Conservation (phyloP, 1,284 basidiomycete species). For the Ceraceosorus guamensis region DNA sequence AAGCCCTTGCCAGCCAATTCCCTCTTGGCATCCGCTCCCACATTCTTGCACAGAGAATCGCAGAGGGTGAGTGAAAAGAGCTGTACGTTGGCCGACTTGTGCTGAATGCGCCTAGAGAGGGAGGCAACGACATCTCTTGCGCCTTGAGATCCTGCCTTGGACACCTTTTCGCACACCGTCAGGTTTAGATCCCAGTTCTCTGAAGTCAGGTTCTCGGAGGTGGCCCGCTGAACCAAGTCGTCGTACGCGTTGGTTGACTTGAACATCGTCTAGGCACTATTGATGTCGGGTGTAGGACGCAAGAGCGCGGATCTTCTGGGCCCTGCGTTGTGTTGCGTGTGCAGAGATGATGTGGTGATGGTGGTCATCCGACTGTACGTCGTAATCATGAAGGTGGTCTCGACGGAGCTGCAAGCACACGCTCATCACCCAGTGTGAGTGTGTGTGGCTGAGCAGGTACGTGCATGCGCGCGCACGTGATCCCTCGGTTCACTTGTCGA, state of each 20-base stretch:
- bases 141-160: slow-evolving; percentile 62
- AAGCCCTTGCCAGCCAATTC: slow-evolving; percentile 86
- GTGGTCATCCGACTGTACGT: too few relatives aligned
- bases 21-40: slow-evolving; percentile 68
- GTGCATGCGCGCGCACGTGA: too few relatives aligned
- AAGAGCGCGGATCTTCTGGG: too few relatives aligned
- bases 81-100: slow-evolving; percentile 94
- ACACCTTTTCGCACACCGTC: slow-evolving; percentile 92
- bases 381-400: too few relatives aligned
- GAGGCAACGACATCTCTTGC: slow-evolving; percentile 78
- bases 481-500: too few relatives aligned
- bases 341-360: too few relatives aligned
- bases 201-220: slow-evolving; percentile 83
- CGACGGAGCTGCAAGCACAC: too few relatives aligned
- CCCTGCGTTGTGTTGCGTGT: too few relatives aligned
- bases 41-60: slow-evolving; percentile 67
- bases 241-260: slow-evolving; percentile 71
- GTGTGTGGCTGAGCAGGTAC: too few relatives aligned
- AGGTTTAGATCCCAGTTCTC: slow-evolving; percentile 96
- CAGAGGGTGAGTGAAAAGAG: slow-evolving; percentile 67
- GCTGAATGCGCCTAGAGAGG: slow-evolving; percentile 79
- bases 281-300: too few relatives aligned
- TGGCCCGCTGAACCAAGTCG: slow-evolving; percentile 86
- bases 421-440: too few relatives aligned
- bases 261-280: slow-evolving; percentile 10